Conservation (phyloP, 2,329 filamentous ascomycete species). For the Hypoxylon sp. region DNA sequence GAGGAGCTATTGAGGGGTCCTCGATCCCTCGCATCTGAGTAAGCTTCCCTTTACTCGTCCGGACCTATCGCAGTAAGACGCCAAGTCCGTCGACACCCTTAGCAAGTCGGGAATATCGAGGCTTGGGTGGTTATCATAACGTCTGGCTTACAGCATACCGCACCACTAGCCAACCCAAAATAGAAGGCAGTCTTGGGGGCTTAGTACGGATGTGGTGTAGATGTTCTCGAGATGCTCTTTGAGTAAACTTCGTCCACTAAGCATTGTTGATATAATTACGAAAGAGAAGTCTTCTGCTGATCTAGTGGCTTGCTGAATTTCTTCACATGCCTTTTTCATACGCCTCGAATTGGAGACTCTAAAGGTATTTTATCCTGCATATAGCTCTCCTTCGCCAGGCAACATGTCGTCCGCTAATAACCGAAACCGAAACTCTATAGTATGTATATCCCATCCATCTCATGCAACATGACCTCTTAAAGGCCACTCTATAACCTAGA, state of each 20-base stretch:
- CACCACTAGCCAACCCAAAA: slow-evolving; percentile 34
- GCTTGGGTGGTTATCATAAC: slow-evolving; percentile 18
- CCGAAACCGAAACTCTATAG: slow-evolving; percentile 34
- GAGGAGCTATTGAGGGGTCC: slow-evolving; percentile 17
- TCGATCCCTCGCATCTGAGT: slow-evolving; percentile 34
- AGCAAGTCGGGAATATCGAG: slow-evolving; percentile 17
- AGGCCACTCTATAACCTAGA: slow-evolving; percentile 31
- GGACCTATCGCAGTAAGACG: slow-evolving; percentile 40
- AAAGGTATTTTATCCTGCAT: slow-evolving; percentile 27
- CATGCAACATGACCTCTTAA: slow-evolving; percentile 12
- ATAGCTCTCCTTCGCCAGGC: slow-evolving; percentile 14
- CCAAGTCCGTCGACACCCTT: slow-evolving; percentile 25
- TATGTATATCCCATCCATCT: slow-evolving; percentile 31
- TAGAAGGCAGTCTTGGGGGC: slow-evolving; percentile 35
- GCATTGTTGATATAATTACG: slow-evolving; percentile 34
- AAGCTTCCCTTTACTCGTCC: slow-evolving; percentile 33
- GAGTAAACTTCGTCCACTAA: slow-evolving; percentile 27
- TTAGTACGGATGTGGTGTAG: slow-evolving; percentile 24
- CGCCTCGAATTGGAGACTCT: slow-evolving; percentile 38
- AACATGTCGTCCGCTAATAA: slow-evolving; percentile 18
- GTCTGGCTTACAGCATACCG: slow-evolving; percentile 23
- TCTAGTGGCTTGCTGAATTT: slow-evolving; percentile 13
- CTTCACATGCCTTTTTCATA: slow-evolving; percentile 25
- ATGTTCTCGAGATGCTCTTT: background rate
- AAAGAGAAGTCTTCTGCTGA: slow-evolving; percentile 31